phyloP scores from a whole-genome alignment of 257 asterid genomes.

The Osmanthus fragrans region DNA sequence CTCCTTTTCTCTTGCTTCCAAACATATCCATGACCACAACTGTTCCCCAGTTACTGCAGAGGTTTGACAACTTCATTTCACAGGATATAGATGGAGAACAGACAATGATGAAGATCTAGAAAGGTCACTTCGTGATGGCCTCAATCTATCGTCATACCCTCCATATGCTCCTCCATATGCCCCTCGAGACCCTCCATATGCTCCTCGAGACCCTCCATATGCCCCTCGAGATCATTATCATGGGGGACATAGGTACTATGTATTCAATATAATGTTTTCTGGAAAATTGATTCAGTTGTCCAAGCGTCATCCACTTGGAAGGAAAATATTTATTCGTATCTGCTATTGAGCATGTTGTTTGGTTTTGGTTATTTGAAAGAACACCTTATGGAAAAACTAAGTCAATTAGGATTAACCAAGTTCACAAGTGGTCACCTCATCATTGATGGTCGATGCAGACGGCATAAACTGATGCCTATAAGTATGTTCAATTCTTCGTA shows the following conservation, averaged over 20 bases:
- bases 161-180: slow-evolving; percentile 44
- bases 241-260: slow-evolving; percentile 54
- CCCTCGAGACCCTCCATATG: slow-evolving; percentile 36
- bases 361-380: background rate
- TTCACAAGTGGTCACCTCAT: background rate
- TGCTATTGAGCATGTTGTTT: background rate
- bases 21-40: background rate
- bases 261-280: background rate
- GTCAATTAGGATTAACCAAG: background rate
- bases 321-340: background rate
- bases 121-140: slow-evolving; percentile 50
- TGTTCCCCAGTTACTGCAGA: background rate
- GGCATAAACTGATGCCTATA: background rate
- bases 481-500: background rate
- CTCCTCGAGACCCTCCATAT: slow-evolving; percentile 35
- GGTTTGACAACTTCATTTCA: slow-evolving; percentile 11
- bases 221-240: slow-evolving; percentile 62
- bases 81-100: slow-evolving; percentile 66
- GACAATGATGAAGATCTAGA: slow-evolving; percentile 55
- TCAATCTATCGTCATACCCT: slow-evolving; percentile 49
- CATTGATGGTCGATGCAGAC: background rate
- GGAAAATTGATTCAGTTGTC: too few relatives aligned
- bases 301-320: too few relatives aligned
- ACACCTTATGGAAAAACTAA: background rate
- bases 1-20: background rate